Evolutionary conservation across 1,284 basidiomycete genomes (phyloP).

Genomic region (Apiotrichum mycotoxinovorans): DNA sequence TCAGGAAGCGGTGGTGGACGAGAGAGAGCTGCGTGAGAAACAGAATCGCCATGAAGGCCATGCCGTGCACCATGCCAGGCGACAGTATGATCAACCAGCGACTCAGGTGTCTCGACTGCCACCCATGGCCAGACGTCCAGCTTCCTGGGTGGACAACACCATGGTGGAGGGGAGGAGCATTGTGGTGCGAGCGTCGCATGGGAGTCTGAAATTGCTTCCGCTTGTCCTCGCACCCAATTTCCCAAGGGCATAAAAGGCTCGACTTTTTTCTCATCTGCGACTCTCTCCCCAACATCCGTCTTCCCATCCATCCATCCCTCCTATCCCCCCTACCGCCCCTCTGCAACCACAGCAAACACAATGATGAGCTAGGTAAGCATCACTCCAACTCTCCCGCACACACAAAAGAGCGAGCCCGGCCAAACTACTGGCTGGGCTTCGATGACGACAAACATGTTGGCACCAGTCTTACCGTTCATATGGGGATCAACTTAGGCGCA

Average conservation of each 20-base stretch:
- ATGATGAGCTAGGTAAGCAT: too few relatives aligned
- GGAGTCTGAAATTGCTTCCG: not conserved
- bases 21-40: not conserved
- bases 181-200: not conserved
- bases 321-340: not conserved
- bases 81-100: too few relatives aligned
- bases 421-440: not conserved
- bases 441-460: conserved; percentile 42
- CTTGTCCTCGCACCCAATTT: not conserved
- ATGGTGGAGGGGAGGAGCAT: too few relatives aligned
- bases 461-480: conserved; percentile 43
- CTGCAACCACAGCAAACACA: too few relatives aligned
- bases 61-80: too few relatives aligned
- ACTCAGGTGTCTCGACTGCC: too few relatives aligned
- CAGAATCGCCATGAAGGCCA: not conserved
- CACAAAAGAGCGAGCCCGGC: not conserved
- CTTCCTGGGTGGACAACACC: too few relatives aligned
- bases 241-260: not conserved
- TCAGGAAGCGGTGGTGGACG: not conserved
- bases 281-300: not conserved
- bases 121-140: too few relatives aligned
- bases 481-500: conserved; percentile 27
- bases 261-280: not conserved
- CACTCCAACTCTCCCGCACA: not conserved
- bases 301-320: not conserved